A percentile compares a stretch with the other conserved stretches of the same genome.
These are phyloP conservation scores for Beverwykella pulmonaria DNA, from an alignment of 495 filamentous ascomycete species.

Conservation along the genomic window DNA sequence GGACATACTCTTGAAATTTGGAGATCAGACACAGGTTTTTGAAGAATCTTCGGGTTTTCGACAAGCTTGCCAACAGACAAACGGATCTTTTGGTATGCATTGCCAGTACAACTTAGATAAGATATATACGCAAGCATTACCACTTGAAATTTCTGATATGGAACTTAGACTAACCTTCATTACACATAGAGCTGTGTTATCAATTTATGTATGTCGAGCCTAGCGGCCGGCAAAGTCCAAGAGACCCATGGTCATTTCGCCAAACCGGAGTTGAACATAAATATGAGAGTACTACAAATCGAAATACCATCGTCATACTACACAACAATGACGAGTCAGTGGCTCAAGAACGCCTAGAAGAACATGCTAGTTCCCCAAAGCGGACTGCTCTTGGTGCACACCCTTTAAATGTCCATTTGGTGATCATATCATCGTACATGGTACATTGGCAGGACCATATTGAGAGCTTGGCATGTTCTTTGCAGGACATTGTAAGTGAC, in stretches of 20 bases:
- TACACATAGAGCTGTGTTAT: conserved; percentile 14
- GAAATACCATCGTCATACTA: conserved; percentile 5
- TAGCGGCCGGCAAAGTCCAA: neutral
- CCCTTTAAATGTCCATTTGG: conserved; percentile 21
- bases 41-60: conserved; percentile 17
- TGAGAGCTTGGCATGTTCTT: conserved; percentile 1
- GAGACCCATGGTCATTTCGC: conserved; percentile 28
- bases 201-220: conserved; percentile 26
- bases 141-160: no score
- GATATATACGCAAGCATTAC: no score
- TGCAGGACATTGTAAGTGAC: conserved; percentile 14
- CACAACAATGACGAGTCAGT: conserved; percentile 9
- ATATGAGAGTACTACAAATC: neutral
- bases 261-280: conserved; percentile 25
- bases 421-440: conserved; percentile 19
- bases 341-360: conserved; percentile 9
- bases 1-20: conserved; percentile 24
- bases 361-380: neutral
- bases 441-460: conserved; percentile 23
- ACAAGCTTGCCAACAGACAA: neutral
- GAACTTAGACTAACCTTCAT: neutral
- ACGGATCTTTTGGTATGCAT: conserved; percentile 16
- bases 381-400: neutral
- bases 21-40: conserved; percentile 22
- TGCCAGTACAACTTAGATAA: no score